phyloP scores from a whole-genome alignment of 345 rosid genomes.

The Trapa bicornis region DNA sequence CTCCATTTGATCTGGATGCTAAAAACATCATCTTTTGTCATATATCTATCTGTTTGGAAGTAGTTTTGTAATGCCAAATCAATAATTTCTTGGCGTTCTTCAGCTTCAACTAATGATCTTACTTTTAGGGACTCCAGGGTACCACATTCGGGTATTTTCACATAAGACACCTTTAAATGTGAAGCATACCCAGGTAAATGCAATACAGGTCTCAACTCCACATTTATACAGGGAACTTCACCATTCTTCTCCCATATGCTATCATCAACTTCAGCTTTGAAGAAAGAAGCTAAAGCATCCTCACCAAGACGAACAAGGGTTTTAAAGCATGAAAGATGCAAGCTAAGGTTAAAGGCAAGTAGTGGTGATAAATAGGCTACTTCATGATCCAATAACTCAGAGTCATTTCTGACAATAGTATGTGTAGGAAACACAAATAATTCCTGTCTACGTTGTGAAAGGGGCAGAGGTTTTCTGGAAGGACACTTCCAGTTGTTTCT shows the following conservation, averaged over 20 bases:
- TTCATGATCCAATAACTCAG: conserved; percentile 23
- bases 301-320: conserved; percentile 50
- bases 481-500: conserved; percentile 10
- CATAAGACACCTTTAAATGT: conserved; percentile 70
- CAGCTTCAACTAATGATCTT: conserved; percentile 51
- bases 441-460: conserved; percentile 31
- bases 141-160: conserved; percentile 91
- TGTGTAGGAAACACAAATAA: conserved; percentile 45
- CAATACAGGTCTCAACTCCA: conserved; percentile 44
- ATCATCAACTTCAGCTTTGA: conserved; percentile 36
- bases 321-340: conserved; percentile 63
- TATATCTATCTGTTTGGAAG: conserved; percentile 64
- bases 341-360: conserved; percentile 70
- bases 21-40: conserved; percentile 68
- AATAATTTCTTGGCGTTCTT: conserved; percentile 75
- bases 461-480: conserved; percentile 7
- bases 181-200: conserved; percentile 64
- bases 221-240: conserved; percentile 25
- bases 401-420: conserved; percentile 20
- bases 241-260: conserved; percentile 16
- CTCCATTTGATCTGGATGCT: conserved; percentile 49
- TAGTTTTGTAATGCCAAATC: conserved; percentile 68
- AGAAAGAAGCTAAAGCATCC: conserved; percentile 40
- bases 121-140: conserved; percentile 49
- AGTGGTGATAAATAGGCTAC: conserved; percentile 75